Conservation (phyloP, 768 basidiomycete species). For the Macrolepiota dolichaula region DNA sequence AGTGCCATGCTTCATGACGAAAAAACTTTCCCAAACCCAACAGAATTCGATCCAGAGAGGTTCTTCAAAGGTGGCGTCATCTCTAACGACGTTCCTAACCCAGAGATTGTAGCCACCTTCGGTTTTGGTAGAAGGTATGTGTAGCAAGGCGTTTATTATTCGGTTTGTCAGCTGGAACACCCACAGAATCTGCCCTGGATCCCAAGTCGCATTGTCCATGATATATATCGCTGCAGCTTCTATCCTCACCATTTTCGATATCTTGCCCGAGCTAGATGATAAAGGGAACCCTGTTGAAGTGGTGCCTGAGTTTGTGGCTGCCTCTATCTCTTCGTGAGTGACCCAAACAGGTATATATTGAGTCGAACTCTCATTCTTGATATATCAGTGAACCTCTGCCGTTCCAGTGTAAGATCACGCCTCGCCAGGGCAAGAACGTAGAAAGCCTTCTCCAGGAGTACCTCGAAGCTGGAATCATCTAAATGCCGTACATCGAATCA, state of each 20-base stretch:
- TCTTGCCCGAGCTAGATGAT: constrained; percentile 10
- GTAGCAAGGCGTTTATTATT: neutral
- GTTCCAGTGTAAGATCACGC: too few species aligned
- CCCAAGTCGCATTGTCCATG: neutral
- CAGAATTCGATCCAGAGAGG: constrained; percentile 12
- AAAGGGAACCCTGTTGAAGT: constrained; percentile 8
- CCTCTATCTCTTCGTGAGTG: constrained; percentile 4
- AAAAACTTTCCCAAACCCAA: constrained; percentile 9
- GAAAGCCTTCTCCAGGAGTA: too few species aligned
- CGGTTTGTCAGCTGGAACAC: neutral
- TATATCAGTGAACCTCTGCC: neutral
- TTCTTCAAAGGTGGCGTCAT: constrained; percentile 12
- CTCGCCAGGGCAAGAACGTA: too few species aligned
- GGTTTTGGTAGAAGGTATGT: constrained; percentile 30
- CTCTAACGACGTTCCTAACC: constrained; percentile 21
- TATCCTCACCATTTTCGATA: constrained; percentile 16
- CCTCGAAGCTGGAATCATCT: too few species aligned
- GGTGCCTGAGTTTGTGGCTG: neutral
- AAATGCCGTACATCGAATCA: too few species aligned
- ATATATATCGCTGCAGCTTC: constrained; percentile 5
- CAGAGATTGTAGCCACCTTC: constrained; percentile 21
- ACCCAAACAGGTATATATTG: neutral
- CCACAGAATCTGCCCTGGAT: constrained; percentile 11
- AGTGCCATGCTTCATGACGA: constrained; percentile 14
- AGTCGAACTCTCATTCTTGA: neutral